phyloP scores from a whole-genome alignment of 495 filamentous ascomycete species.

The Penicillium pancosmium region DNA sequence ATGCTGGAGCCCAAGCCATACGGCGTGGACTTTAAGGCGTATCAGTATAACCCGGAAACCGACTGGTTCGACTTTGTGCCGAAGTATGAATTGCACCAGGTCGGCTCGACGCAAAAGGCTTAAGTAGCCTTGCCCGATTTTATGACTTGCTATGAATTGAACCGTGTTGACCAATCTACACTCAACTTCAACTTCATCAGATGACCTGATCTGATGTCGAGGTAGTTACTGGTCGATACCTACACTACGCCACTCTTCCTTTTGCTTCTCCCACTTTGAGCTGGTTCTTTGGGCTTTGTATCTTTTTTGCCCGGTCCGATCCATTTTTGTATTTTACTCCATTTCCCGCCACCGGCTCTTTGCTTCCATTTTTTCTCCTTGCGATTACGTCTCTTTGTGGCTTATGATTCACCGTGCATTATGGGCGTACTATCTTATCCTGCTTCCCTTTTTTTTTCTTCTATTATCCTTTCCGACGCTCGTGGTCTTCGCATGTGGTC shows the following conservation, averaged over 20 bases:
- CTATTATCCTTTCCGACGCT: background rate
- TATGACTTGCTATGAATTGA: constrained; percentile 30
- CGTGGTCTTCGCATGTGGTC: constrained; percentile 16
- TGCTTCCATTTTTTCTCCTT: background rate
- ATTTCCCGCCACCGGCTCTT: background rate
- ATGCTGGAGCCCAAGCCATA: constrained; percentile 97
- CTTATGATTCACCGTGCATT: constrained; percentile 14
- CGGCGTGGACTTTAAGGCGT: constrained; percentile 94
- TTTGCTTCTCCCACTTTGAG: background rate
- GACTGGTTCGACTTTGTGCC: constrained; percentile 84
- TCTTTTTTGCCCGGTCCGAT: constrained; percentile 1
- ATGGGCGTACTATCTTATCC: constrained; percentile 17
- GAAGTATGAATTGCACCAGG: constrained; percentile 69
- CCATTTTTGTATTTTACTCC: constrained; percentile 6
- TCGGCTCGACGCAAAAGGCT: constrained; percentile 28
- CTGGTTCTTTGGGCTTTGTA: constrained; percentile 2
- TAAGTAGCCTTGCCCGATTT: constrained; percentile 1
- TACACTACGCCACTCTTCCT: background rate
- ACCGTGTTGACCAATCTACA: constrained; percentile 17
- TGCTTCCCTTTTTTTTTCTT: constrained; percentile 13
- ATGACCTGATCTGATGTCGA: background rate
- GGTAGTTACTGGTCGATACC: background rate
- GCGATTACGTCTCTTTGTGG: background rate
- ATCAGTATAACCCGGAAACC: constrained; percentile 74
- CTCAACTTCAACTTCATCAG: background rate